Evolutionary conservation across 345 rosid species (phyloP).

Genomic region (Stellera chamaejasme): DNA sequence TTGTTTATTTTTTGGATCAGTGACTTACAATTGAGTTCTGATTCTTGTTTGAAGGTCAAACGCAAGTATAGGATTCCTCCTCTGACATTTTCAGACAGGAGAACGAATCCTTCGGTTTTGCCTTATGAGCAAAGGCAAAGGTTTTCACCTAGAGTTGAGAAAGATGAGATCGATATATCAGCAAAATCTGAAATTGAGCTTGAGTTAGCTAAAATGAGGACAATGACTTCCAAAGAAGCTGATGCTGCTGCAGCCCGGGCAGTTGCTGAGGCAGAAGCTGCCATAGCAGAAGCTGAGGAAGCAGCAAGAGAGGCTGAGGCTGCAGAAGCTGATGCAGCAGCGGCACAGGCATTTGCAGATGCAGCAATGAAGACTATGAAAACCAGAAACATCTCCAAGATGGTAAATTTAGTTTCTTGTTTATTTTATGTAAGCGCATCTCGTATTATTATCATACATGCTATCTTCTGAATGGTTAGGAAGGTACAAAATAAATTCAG

Average conservation of each 20-base stretch:
- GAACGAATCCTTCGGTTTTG: constrained; percentile 29
- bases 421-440: background rate
- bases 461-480: background rate
- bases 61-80: constrained; percentile 81
- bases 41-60: constrained; percentile 49
- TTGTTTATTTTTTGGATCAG: too few relatives aligned
- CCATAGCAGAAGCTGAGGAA: constrained; percentile 87
- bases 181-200: constrained; percentile 68
- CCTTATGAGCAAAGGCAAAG: constrained; percentile 37
- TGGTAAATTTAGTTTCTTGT: constrained; percentile 26
- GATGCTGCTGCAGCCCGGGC: constrained; percentile 82
- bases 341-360: constrained; percentile 84
- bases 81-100: constrained; percentile 40
- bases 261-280: constrained; percentile 92
- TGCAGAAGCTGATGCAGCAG: constrained; percentile 95
- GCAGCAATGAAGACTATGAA: constrained; percentile 70
- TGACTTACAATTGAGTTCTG: too few relatives aligned
- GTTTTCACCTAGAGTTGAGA: constrained; percentile 40
- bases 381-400: constrained; percentile 46
- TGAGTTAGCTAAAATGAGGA: constrained; percentile 80
- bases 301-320: constrained; percentile 94
- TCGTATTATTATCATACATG: too few relatives aligned
- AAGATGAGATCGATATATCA: constrained; percentile 39
- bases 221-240: constrained; percentile 78
- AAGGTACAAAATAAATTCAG: background rate